Conservation (phyloP, 345 rosid genomes). For the Heritiera fomes region DNA sequence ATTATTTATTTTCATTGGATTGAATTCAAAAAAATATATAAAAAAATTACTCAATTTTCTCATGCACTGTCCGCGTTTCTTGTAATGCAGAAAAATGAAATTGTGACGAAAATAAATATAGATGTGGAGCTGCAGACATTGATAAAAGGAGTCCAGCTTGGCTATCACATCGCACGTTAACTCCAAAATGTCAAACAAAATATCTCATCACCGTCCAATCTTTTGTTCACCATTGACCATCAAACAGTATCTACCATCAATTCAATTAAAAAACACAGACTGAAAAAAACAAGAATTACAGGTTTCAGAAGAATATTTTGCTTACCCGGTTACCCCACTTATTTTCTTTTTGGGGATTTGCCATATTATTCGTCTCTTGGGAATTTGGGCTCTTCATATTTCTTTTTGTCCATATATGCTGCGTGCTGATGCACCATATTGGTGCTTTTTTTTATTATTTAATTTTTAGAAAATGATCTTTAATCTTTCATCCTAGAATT, state of each 20-base stretch:
- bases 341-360: neutral
- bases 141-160: slow-evolving; percentile 17
- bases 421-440: no score
- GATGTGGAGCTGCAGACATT: neutral
- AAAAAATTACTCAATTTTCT: no score
- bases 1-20: no score
- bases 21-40: no score
- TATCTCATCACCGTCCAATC: slow-evolving; percentile 11
- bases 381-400: neutral
- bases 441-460: no score
- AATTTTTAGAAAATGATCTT: no score
- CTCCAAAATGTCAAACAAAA: slow-evolving; percentile 23
- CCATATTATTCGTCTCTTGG: neutral
- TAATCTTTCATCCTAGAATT: no score
- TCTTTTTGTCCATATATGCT: no score
- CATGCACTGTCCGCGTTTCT: no score
- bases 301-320: neutral
- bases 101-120: no score
- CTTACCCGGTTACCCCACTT: neutral
- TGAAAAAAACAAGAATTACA: neutral
- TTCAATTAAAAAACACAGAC: neutral
- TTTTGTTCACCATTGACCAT: slow-evolving; percentile 33
- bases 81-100: no score
- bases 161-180: slow-evolving; percentile 19
- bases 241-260: slow-evolving; percentile 20